Conservation (phyloP, 345 rosid species). For the Melaleuca alternifolia region DNA sequence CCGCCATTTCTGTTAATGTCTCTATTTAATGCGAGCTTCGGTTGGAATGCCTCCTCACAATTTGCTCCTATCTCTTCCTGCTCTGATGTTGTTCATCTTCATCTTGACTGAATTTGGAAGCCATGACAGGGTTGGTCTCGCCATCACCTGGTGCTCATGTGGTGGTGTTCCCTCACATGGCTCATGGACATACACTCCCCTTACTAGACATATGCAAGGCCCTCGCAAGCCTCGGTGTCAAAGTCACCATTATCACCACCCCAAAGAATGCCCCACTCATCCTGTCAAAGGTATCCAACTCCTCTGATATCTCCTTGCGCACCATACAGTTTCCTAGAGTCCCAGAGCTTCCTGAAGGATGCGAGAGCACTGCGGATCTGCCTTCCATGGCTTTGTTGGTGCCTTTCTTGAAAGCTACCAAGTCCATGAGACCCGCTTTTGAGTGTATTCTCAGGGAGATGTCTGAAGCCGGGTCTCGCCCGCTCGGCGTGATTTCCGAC, state of each 20-base stretch:
- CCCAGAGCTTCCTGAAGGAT: constrained; percentile 3
- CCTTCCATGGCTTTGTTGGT: constrained; percentile 7
- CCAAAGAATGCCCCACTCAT: constrained; percentile 14
- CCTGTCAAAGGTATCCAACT: background rate
- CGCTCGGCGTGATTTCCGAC: constrained; percentile 14
- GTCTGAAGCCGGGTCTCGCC: background rate
- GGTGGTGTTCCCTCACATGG: constrained; percentile 27
- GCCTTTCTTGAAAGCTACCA: constrained; percentile 11
- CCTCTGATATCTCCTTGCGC: background rate
- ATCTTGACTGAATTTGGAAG: background rate
- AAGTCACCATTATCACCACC: constrained; percentile 19
- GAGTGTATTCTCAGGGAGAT: constrained; percentile 4
- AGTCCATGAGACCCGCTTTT: constrained; percentile 7
- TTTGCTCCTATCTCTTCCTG: background rate
- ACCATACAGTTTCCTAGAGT: background rate
- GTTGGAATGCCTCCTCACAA: background rate
- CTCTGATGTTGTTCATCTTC: background rate
- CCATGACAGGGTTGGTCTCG: background rate
- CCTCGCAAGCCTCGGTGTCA: constrained; percentile 2
- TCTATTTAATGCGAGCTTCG: background rate
- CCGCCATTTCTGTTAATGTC: background rate
- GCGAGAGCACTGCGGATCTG: constrained; percentile 14
- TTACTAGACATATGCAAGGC: constrained; percentile 22
- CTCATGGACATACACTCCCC: constrained; percentile 33
- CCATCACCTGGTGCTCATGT: constrained; percentile 1